Conservation (phyloP, 768 basidiomycete genomes). For the Clavaria fumosa region DNA sequence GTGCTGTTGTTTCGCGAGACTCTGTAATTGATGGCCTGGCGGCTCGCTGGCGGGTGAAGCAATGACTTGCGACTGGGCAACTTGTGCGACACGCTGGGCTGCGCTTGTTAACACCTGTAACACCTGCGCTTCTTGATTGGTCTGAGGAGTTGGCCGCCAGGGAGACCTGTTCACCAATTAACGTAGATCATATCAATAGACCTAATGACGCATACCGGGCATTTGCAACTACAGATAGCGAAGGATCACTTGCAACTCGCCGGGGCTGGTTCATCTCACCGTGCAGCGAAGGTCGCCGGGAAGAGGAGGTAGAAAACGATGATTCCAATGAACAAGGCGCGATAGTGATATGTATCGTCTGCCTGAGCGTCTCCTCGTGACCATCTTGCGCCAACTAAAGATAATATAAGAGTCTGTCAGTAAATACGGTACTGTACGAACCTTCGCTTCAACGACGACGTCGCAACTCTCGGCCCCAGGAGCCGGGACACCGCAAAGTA, state of each 20-base stretch:
- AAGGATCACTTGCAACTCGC: conserved; percentile 34
- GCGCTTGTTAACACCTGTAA: conserved; percentile 65
- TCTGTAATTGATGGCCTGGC: conserved; percentile 53
- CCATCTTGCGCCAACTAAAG: conserved; percentile 56
- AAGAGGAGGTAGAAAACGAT: conserved; percentile 21
- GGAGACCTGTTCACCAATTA: no score
- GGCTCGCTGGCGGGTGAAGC: conserved; percentile 31
- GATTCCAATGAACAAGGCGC: conserved; percentile 41
- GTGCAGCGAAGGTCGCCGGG: conserved; percentile 28
- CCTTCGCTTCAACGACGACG: conserved; percentile 63
- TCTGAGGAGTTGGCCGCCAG: conserved; percentile 8
- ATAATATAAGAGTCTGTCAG: conserved; percentile 4
- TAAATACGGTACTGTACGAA: conserved; percentile 21
- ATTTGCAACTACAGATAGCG: no score
- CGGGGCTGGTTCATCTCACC: conserved; percentile 23
- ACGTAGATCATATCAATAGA: no score
- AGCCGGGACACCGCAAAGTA: conserved; percentile 67
- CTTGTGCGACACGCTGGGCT: conserved; percentile 63
- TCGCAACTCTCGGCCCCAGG: conserved; percentile 62
- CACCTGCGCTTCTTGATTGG: conserved; percentile 49
- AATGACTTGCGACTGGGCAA: conserved; percentile 51
- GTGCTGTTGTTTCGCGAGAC: conserved; percentile 68
- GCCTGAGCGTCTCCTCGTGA: conserved; percentile 50
- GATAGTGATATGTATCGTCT: conserved; percentile 56
- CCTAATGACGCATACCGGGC: no score